A percentile compares a stretch with the other conserved stretches of the same genome.
phyloP scores from a whole-genome alignment of 306 rosid species.

The Vicia sativa region DNA sequence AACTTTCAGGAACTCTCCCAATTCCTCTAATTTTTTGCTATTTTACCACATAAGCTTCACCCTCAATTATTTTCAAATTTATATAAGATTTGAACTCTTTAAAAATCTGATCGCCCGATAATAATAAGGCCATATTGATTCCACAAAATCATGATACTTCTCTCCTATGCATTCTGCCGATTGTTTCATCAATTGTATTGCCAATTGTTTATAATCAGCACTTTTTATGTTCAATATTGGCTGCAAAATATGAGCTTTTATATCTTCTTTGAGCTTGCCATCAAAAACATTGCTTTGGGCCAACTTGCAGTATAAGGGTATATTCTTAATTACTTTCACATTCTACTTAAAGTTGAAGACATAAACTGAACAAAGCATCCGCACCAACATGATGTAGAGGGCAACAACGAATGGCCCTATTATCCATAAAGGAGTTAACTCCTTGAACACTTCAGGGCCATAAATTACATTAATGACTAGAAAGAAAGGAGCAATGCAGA shows the following conservation, averaged over 20 bases:
- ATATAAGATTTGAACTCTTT: constrained; percentile 80
- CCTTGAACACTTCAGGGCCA: constrained; percentile 80
- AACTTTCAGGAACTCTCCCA: constrained; percentile 20
- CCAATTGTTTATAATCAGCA: constrained; percentile 57
- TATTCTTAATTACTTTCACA: constrained; percentile 51
- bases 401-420: constrained; percentile 70
- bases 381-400: constrained; percentile 64
- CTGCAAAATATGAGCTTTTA: constrained; percentile 49
- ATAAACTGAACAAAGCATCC: constrained; percentile 60
- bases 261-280: constrained; percentile 71
- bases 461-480: constrained; percentile 60
- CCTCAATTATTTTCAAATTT: constrained; percentile 35
- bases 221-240: constrained; percentile 60
- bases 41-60: constrained; percentile 37
- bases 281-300: constrained; percentile 49
- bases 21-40: background rate
- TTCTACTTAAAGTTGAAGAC: constrained; percentile 79
- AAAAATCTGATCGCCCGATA: constrained; percentile 77
- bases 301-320: constrained; percentile 59
- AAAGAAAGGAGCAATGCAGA: constrained; percentile 76
- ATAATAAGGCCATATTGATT: constrained; percentile 85
- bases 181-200: constrained; percentile 58
- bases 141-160: constrained; percentile 71
- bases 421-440: constrained; percentile 85
- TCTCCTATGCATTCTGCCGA: constrained; percentile 56